Evolutionary conservation across 148 eudicot species (phyloP).

Genomic region (Selenicereus undatus): DNA sequence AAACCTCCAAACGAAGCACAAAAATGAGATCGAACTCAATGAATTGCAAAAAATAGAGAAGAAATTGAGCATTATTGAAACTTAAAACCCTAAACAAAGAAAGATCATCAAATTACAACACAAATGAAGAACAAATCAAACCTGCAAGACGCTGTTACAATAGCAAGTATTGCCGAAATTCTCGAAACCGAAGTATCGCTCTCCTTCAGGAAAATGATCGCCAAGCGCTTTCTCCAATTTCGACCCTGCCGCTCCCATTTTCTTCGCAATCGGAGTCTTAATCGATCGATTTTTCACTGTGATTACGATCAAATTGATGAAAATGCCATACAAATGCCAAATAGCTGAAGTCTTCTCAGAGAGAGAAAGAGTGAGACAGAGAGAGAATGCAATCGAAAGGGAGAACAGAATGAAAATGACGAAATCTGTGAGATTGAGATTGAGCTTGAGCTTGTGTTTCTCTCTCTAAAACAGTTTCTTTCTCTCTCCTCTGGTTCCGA

Average conservation of each 20-base stretch:
- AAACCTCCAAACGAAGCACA: not conserved
- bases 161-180: conserved; percentile 93
- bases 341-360: not conserved
- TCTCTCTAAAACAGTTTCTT: not conserved
- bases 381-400: not conserved
- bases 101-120: too few species aligned
- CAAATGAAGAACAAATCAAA: conserved; percentile 2
- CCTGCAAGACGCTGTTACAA: conserved; percentile 86
- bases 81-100: conserved; percentile 19
- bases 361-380: not conserved
- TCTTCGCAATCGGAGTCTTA: conserved; percentile 14
- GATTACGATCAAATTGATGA: not conserved
- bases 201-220: conserved; percentile 91
- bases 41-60: not conserved
- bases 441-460: not conserved
- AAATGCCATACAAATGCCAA: not conserved
- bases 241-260: conserved; percentile 84
- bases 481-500: not conserved
- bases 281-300: not conserved
- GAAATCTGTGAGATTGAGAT: not conserved
- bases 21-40: not conserved
- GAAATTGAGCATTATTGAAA: not conserved
- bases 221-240: conserved; percentile 85
- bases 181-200: conserved; percentile 77
- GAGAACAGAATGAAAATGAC: not conserved